Evolutionary conservation across 495 filamentous ascomycete genomes (phyloP), one percentile per base, ranked within the genome.

Genomic region (Neurospora sp.): DNA sequence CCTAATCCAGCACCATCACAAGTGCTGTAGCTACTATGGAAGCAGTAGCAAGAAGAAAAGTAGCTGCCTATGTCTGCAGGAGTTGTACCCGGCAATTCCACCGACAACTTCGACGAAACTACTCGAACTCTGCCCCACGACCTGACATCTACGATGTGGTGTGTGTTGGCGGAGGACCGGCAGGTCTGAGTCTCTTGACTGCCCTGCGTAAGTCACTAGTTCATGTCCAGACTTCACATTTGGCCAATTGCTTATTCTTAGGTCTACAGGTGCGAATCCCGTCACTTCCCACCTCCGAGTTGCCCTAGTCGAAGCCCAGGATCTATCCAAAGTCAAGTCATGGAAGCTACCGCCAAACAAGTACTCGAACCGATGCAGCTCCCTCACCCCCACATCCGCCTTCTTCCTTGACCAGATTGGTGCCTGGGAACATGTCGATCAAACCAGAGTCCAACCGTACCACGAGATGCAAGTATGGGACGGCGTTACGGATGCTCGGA

Each of bases 381-480:
- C 95, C 40, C 85, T 99, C 46, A 99, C 96, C 2, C 96, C 96
- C 2, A 85, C 91, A 0, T 95, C 94, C 1, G 89, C 91, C 18
- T 82, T 81, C 0, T 96, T 92, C 76, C 82, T 94, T 71, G 84
- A 89, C 42, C 80, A 81, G n/a, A 94, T 96, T 71, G 95, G 94
- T 22, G 96, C 92, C 9, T 99, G 95, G 95, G 81, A 85, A n/a
- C 88, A 94, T 76, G 78, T 97, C 38, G 85, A 91, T 71, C 77
- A 78, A 10, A 81, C 86, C 4, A 87, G 96, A n/a, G 87, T 94
- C 16, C 94, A 97, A 81, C 84, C 88, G 3, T 99, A 98, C 80
- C 88, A 95, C 59, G 91, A 93, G 73, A 99, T 99, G 96, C 83
- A 89, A 76, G 95, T 99, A 11, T 99, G 96, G 96, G 96, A 99